Conservation (phyloP, 805 yeast species). For the Zygotorulaspora danielsina region DNA sequence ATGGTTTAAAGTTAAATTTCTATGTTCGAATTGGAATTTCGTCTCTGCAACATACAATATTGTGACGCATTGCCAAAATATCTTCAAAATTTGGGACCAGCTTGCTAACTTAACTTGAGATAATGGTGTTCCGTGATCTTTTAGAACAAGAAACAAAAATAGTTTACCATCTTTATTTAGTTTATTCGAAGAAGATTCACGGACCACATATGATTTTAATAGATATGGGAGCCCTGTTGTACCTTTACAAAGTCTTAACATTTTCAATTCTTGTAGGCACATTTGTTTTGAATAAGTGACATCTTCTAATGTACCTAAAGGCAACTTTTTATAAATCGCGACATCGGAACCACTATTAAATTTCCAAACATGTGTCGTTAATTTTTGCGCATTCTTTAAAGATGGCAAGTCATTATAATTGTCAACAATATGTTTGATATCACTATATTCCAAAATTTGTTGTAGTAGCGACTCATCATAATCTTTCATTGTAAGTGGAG, state of each 20-base stretch:
- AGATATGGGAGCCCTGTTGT: conserved; percentile 32
- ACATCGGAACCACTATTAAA: conserved; percentile 17
- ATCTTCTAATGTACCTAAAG: conserved; percentile 17
- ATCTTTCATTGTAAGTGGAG: conserved; percentile 24
- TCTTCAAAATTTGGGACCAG: conserved; percentile 31
- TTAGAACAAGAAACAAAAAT: conserved; percentile 23
- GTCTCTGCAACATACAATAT: conserved; percentile 50
- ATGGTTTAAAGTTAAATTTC: conserved; percentile 68
- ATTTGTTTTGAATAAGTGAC: conserved; percentile 20
- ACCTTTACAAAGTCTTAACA: conserved; percentile 23
- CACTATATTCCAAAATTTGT: conserved; percentile 27
- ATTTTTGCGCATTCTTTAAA: conserved; percentile 8
- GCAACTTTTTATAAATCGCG: conserved; percentile 23
- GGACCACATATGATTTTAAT: conserved; percentile 24
- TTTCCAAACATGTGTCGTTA: conserved; percentile 24
- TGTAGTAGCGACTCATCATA: conserved; percentile 27
- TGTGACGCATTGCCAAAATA: conserved; percentile 54
- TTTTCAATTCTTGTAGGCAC: conserved; percentile 28
- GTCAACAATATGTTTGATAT: conserved; percentile 18
- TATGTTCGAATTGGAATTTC: conserved; percentile 56
- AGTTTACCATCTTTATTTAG: conserved; percentile 9
- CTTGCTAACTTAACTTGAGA: conserved; percentile 11
- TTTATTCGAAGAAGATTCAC: conserved; percentile 7
- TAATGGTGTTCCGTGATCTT: conserved; percentile 30
- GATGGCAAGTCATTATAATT: conserved; percentile 16